Evolutionary conservation across 192 early-diverging fungal species (phyloP).

Genomic region (Mortierella alpina): DNA sequence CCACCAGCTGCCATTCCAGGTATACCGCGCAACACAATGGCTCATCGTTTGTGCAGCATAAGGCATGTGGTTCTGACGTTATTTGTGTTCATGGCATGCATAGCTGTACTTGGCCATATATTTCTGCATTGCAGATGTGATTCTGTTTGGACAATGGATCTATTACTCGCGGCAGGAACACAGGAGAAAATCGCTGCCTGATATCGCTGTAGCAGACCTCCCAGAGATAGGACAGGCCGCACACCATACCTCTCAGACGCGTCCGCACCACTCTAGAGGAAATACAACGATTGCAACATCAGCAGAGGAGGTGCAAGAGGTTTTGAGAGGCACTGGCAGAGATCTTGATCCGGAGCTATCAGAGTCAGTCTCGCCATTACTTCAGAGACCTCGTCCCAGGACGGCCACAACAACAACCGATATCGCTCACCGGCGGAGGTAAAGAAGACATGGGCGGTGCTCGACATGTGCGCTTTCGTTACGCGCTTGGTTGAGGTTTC

Average conservation of each 20-base stretch:
- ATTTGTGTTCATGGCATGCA: conserved; percentile 2
- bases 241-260: neutral
- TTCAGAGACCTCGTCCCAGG: conserved; percentile 20
- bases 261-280: too few relatives aligned
- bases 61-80: conserved; percentile 12
- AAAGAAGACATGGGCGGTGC: neutral
- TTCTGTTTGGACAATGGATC: conserved; percentile 55
- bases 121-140: conserved; percentile 56
- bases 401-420: conserved; percentile 27
- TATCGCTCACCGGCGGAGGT: conserved; percentile 44
- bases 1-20: conserved; percentile 82
- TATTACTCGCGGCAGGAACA: conserved; percentile 50
- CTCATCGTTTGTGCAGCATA: neutral
- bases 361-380: conserved; percentile 17
- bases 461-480: neutral
- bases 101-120: conserved; percentile 65
- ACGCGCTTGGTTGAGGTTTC: neutral
- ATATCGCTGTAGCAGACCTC: conserved; percentile 14
- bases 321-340: too few relatives aligned
- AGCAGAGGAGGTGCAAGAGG: too few relatives aligned
- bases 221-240: conserved; percentile 18
- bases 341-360: conserved; percentile 12
- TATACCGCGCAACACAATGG: conserved; percentile 7
- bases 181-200: conserved; percentile 1
- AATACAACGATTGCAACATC: too few relatives aligned